Evolutionary conservation across 2,329 filamentous ascomycete genomes (phyloP).

Genomic region (Endoconidiophora polonica): DNA sequence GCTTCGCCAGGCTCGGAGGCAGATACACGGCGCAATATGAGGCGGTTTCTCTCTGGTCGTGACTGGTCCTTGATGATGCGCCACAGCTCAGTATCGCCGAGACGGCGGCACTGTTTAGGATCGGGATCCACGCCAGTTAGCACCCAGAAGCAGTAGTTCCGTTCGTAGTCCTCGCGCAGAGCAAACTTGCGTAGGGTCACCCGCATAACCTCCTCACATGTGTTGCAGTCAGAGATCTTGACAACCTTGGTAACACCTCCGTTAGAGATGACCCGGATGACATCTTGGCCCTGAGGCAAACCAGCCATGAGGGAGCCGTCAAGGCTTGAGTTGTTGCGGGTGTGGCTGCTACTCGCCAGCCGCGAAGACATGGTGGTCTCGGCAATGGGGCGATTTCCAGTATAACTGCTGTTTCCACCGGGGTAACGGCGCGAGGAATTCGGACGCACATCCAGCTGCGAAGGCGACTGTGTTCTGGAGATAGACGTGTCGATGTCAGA

Average conservation of each 20-base stretch:
- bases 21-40: slow-evolving; percentile 87
- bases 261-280: slow-evolving; percentile 86
- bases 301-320: slow-evolving; percentile 77
- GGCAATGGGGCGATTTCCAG: slow-evolving; percentile 33
- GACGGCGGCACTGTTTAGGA: slow-evolving; percentile 60
- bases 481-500: slow-evolving; percentile 28
- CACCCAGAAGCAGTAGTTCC: slow-evolving; percentile 95
- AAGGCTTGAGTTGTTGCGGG: slow-evolving; percentile 65
- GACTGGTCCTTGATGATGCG: slow-evolving; percentile 77
- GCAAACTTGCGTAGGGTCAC: slow-evolving; percentile 78
- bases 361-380: slow-evolving; percentile 30
- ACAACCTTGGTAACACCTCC: slow-evolving; percentile 85
- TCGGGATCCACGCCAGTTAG: slow-evolving; percentile 73
- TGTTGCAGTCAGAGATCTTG: slow-evolving; percentile 81
- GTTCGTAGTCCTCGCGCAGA: slow-evolving; percentile 75
- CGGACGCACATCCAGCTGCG: slow-evolving; percentile 33
- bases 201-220: slow-evolving; percentile 81
- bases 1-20: slow-evolving; percentile 75
- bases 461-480: slow-evolving; percentile 59
- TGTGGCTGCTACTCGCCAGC: slow-evolving; percentile 33
- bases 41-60: slow-evolving; percentile 70
- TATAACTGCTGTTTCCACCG: slow-evolving; percentile 34
- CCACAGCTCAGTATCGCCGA: slow-evolving; percentile 78
- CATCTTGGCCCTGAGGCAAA: slow-evolving; percentile 68
- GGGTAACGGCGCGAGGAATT: slow-evolving; percentile 23